These are phyloP conservation scores for Knufia fluminis DNA, from an alignment of 2,329 filamentous ascomycete species.

Conservation along the genomic window DNA sequence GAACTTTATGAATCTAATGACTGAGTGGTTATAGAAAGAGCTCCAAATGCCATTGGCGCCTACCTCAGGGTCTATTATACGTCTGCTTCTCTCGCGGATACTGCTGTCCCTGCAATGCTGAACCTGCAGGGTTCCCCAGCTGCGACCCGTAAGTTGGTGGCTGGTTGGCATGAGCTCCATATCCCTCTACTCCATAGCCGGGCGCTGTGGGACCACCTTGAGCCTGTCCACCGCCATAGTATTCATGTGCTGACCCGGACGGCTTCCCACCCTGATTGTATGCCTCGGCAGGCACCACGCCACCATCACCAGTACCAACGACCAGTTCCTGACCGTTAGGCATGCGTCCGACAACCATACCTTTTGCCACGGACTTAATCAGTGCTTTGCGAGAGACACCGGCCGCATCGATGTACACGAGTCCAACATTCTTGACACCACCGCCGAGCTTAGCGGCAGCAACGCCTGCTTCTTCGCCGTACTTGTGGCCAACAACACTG, in stretches of 20 bases:
- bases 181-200: conserved; percentile 19
- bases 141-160: conserved; percentile 19
- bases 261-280: conserved; percentile 13
- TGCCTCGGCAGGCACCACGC: conserved; percentile 26
- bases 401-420: conserved; percentile 94
- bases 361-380: conserved; percentile 90
- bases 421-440: conserved; percentile 88
- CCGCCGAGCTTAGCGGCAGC: conserved; percentile 67
- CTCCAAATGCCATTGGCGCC: too few species aligned
- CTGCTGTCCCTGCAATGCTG: conserved; percentile 21
- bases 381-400: conserved; percentile 84
- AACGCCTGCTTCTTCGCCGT: conserved; percentile 73
- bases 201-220: conserved; percentile 11
- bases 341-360: conserved; percentile 58
- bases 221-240: conserved; percentile 13
- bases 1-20: too few species aligned
- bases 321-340: conserved; percentile 40
- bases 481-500: conserved; percentile 79
- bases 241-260: conserved; percentile 10
- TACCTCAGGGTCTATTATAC: neutral
- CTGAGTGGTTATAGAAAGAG: too few species aligned
- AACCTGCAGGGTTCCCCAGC: conserved; percentile 24
- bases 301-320: conserved; percentile 39
- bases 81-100: conserved; percentile 10
- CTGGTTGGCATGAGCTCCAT: conserved; percentile 17